These are phyloP conservation scores for Colletotrichum incanum DNA, from an alignment of 2,329 filamentous ascomycete species.

Conservation along the genomic window DNA sequence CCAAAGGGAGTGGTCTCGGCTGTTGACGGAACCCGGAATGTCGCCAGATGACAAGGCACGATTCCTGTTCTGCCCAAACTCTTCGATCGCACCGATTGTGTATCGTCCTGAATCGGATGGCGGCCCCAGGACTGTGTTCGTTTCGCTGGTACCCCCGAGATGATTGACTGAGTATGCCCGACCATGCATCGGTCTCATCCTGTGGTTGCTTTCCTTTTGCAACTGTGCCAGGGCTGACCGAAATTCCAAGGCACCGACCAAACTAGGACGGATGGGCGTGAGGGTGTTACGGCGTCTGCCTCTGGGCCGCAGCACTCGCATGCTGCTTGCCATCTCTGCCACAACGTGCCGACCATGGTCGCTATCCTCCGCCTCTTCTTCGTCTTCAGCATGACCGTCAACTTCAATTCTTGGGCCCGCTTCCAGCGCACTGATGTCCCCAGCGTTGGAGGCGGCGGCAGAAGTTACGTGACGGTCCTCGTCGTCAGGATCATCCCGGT, in stretches of 20 bases:
- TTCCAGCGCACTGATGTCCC: constrained; percentile 63
- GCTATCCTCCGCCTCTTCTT: constrained; percentile 64
- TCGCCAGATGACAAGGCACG: constrained; percentile 66
- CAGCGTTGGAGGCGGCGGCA: constrained; percentile 41
- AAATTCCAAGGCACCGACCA: constrained; percentile 95
- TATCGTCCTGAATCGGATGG: constrained; percentile 36
- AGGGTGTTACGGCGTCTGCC: constrained; percentile 80
- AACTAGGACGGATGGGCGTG: constrained; percentile 90
- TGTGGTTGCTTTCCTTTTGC: constrained; percentile 84
- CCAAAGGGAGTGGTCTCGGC: constrained; percentile 39
- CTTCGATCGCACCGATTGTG: constrained; percentile 39
- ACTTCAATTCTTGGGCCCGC: constrained; percentile 64
- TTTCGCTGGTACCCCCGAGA: constrained; percentile 40
- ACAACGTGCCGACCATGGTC: constrained; percentile 77
- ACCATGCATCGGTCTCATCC: constrained; percentile 77
- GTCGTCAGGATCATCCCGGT: constrained; percentile 74
- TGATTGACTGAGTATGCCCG: constrained; percentile 65
- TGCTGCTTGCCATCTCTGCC: constrained; percentile 91
- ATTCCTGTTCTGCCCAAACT: constrained; percentile 49
- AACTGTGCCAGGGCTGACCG: constrained; percentile 90
- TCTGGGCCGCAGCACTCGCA: constrained; percentile 84
- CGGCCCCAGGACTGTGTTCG: constrained; percentile 26
- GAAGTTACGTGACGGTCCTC: constrained; percentile 45
- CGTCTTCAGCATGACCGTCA: constrained; percentile 54
- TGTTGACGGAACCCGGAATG: constrained; percentile 46